Percentiles rank a stretch among this genome's conserved stretches.
These are phyloP conservation scores for Myxozyma mucilagina DNA, from an alignment of 805 yeast species.

Conservation along the genomic window DNA sequence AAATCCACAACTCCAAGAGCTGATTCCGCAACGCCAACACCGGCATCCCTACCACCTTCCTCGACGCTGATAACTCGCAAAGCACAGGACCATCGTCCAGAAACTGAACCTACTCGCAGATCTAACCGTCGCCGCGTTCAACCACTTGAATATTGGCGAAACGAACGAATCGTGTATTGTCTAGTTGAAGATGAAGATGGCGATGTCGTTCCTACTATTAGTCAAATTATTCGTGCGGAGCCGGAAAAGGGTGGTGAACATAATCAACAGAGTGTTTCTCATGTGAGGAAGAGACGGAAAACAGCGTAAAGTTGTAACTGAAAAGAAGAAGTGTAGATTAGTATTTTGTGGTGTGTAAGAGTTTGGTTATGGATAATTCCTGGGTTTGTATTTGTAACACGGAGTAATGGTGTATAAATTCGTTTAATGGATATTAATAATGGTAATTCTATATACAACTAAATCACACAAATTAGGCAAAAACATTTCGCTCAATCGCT, in stretches of 20 bases:
- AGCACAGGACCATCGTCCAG: neutral
- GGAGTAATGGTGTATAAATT: too few relatives aligned
- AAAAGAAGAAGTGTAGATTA: neutral
- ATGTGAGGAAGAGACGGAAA: neutral
- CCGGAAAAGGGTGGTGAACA: neutral
- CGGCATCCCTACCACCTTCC: neutral
- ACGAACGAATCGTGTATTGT: slow-evolving; percentile 66
- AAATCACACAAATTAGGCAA: too few relatives aligned
- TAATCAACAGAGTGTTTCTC: neutral
- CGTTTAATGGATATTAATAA: too few relatives aligned
- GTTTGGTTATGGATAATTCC: neutral
- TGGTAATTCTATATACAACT: too few relatives aligned
- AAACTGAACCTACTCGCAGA: slow-evolving; percentile 6
- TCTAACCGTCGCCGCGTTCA: slow-evolving; percentile 35
- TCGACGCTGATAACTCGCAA: neutral
- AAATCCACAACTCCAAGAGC: neutral
- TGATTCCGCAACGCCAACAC: neutral
- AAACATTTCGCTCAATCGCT: too few relatives aligned
- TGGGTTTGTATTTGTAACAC: neutral
- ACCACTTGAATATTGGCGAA: slow-evolving; percentile 82
- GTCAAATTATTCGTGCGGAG: slow-evolving; percentile 24
- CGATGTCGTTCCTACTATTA: slow-evolving; percentile 34
- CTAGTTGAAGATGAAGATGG: slow-evolving; percentile 36
- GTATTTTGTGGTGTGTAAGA: neutral
- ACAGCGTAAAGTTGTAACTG: neutral